Conservation (phyloP, 192 early-diverging fungal species). For the Backusella westeae region DNA sequence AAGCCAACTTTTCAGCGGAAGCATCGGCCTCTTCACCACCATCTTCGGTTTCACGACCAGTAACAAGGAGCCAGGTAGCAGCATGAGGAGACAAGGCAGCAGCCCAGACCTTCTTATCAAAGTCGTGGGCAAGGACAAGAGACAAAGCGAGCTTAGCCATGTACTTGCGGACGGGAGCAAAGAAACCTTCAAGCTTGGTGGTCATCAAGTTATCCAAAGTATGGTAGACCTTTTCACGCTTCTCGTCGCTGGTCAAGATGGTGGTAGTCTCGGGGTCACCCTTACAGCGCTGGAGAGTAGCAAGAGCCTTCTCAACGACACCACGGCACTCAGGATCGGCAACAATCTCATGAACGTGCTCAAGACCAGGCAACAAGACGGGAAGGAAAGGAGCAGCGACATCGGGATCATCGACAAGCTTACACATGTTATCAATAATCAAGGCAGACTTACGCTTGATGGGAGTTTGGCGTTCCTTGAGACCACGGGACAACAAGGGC, state of each 20-base stretch:
- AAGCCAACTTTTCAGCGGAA: conserved; percentile 51
- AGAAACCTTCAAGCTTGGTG: conserved; percentile 53
- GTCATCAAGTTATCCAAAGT: conserved; percentile 51
- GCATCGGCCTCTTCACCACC: conserved; percentile 38
- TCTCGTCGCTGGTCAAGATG: conserved; percentile 47
- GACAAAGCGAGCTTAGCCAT: conserved; percentile 57
- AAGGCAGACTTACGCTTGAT: conserved; percentile 76
- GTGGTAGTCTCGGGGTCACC: conserved; percentile 44
- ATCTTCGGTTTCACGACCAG: conserved; percentile 26
- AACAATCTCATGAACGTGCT: conserved; percentile 71
- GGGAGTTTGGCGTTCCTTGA: conserved; percentile 64
- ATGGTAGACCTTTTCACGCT: conserved; percentile 44
- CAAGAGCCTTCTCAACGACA: conserved; percentile 64
- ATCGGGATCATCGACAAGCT: conserved; percentile 80
- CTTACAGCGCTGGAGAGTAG: conserved; percentile 61
- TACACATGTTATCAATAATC: conserved; percentile 92
- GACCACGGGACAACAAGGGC: conserved; percentile 70
- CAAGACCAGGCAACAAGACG: conserved; percentile 71
- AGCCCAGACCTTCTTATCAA: conserved; percentile 65
- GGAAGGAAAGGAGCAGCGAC: conserved; percentile 80
- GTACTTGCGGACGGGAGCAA: conserved; percentile 54
- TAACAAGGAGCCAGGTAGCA: conserved; percentile 45
- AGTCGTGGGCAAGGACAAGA: conserved; percentile 59
- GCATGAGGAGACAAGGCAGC: conserved; percentile 53
- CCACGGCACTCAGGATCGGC: conserved; percentile 77